Percentiles rank a stretch among this genome's conserved stretches.
Evolutionary conservation across 768 basidiomycete species (phyloP).

Genomic region (Astraeus odoratus): DNA sequence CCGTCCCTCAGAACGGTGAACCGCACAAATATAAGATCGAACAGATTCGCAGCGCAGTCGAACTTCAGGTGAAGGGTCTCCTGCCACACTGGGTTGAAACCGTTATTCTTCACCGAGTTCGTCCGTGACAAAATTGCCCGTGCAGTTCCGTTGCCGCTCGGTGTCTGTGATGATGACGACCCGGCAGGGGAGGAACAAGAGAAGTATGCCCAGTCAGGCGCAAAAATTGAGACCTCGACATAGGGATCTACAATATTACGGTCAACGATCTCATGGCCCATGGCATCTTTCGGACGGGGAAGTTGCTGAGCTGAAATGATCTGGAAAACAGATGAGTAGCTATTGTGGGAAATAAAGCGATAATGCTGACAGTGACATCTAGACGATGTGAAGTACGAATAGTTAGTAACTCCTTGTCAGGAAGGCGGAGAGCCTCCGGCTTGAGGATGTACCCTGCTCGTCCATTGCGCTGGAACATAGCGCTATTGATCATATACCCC

Average conservation of each 20-base stretch:
- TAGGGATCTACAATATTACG: slow-evolving; percentile 60
- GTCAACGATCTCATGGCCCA: slow-evolving; percentile 54
- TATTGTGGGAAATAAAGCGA: neutral
- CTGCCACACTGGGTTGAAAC: slow-evolving; percentile 89
- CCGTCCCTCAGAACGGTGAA: too few species aligned
- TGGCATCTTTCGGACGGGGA: slow-evolving; percentile 60
- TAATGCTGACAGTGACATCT: slow-evolving; percentile 48
- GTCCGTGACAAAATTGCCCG: slow-evolving; percentile 53
- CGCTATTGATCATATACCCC: slow-evolving; percentile 87
- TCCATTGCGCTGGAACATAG: slow-evolving; percentile 94
- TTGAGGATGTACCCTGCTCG: slow-evolving; percentile 87
- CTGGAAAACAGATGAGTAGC: slow-evolving; percentile 19
- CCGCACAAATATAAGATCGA: slow-evolving; percentile 71
- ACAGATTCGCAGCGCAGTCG: slow-evolving; percentile 63
- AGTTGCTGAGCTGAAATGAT: slow-evolving; percentile 89
- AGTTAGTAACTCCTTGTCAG: slow-evolving; percentile 51
- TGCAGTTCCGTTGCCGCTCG: slow-evolving; percentile 26
- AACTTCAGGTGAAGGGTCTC: too few species aligned
- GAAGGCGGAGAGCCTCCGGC: slow-evolving; percentile 65
- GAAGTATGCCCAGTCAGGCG: slow-evolving; percentile 59
- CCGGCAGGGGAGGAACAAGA: slow-evolving; percentile 13
- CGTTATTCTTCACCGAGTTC: slow-evolving; percentile 69
- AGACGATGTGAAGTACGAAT: slow-evolving; percentile 53
- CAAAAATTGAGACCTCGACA: slow-evolving; percentile 73
- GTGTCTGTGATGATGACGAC: slow-evolving; percentile 3